Base-by-base conservation (phyloP, 1,284 basidiomycete genomes). In the Tausonia pullulans region DNA sequence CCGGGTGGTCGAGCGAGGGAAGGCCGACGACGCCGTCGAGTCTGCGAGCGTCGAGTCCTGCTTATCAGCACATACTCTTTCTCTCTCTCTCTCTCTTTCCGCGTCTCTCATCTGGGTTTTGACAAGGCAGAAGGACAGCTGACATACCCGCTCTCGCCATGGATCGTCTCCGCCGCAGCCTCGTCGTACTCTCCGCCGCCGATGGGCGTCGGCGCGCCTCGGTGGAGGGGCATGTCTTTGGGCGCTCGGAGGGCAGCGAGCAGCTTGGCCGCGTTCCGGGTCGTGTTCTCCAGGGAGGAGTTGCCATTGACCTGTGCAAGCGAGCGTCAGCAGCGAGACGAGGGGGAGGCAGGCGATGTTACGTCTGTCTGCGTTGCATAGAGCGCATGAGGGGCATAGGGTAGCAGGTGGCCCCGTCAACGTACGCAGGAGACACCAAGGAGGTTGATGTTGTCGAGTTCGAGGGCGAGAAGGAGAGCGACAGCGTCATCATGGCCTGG, bases 401-500 rank as follows among this genome's bases (percentile, higher is more conserved):
- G 27, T 27, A 27, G 27, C 27, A 2, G 27, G 1, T 2, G 27
- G 27, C 27, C 27, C 27, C 27, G 27, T 27, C 27, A 16, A 16
- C 63, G 48, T 73, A 88, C 88, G 39, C 87, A 88, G 0, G 88
- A 90, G n/a, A 92, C 77, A 0, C 89, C 89, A 4, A 90, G 74
- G 13, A 91, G 80, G 46, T 80, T 74, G 62, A 90, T 80, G 65
- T 83, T 80, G 0, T 81, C 78, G 11, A 79, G 79, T 69, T 88
- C 82, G 3, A 86, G 72, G 0, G 87, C 87, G 14, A 91, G 77
- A 71, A 90, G 75, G 64, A 92, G 84, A 2, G 88, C 88, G 5
- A 84, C 84, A 5, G 87, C 88, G 77, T 91, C 89, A 70, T 91
- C 89, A 70, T 92, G 89, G 11, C 89, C 89, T 53, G 45, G 6